These are phyloP conservation scores for Fragaria iinumae DNA, from an alignment of 306 rosid species.

Conservation along the genomic window DNA sequence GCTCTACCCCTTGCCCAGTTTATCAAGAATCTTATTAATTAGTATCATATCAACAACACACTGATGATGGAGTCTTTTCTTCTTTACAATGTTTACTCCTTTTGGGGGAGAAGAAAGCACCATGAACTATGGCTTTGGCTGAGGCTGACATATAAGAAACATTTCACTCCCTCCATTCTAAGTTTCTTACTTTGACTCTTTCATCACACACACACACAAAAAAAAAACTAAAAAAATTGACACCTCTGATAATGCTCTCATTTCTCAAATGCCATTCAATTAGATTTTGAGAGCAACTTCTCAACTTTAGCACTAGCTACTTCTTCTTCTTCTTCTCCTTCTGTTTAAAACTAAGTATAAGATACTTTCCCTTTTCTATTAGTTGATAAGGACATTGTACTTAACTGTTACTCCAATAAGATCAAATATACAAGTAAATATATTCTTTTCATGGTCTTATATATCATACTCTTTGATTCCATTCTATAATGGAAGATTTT, in stretches of 20 bases:
- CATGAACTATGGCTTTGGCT: constrained; percentile 24
- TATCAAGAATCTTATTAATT: constrained; percentile 26
- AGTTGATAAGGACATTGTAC: neutral
- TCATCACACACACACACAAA: neutral
- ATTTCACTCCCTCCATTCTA: neutral
- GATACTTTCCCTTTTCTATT: neutral
- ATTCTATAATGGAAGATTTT: constrained; percentile 10
- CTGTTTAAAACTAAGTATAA: neutral
- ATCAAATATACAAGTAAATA: neutral
- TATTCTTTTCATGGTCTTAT: constrained; percentile 10
- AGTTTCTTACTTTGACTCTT: constrained; percentile 15
- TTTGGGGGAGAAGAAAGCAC: constrained; percentile 12
- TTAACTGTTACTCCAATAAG: constrained; percentile 16
- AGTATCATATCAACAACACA: constrained; percentile 14
- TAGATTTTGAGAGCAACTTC: constrained; percentile 28
- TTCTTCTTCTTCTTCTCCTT: neutral
- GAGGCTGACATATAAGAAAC: constrained; percentile 16
- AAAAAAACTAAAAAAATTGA: neutral
- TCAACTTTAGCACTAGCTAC: constrained; percentile 16
- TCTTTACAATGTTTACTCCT: constrained; percentile 23
- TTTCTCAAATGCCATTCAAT: constrained; percentile 14
- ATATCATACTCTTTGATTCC: constrained; percentile 3
- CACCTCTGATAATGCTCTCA: neutral
- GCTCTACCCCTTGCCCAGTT: neutral
- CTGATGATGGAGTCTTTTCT: constrained; percentile 35